Percentiles rank a stretch among this genome's conserved stretches.
Evolutionary conservation across 192 early-diverging fungal genomes (phyloP).

Genomic region (Backusella macrospora): DNA sequence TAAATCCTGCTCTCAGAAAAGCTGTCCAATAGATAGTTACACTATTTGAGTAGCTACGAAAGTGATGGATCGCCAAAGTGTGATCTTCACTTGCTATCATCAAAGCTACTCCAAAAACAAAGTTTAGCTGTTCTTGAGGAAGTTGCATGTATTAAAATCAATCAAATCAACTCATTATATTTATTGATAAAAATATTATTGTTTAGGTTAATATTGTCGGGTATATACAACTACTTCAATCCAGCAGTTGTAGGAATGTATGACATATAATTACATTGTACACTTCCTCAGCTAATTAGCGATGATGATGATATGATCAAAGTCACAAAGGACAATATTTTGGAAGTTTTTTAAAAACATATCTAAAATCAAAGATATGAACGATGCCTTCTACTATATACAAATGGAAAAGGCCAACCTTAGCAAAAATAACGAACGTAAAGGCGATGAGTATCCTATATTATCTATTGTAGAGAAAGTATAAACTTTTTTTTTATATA

Average conservation of each 20-base stretch:
- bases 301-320: background rate
- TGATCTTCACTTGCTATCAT: background rate
- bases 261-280: background rate
- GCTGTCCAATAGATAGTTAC: background rate
- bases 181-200: background rate
- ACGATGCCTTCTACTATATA: slow-evolving; percentile 2
- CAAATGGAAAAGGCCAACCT: background rate
- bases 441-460: background rate
- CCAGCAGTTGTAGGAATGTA: background rate
- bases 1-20: background rate
- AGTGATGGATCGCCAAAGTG: background rate
- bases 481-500: slow-evolving; percentile 3
- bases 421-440: background rate
- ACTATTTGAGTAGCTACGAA: background rate
- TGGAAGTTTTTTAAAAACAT: too few species aligned
- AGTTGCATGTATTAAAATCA: background rate
- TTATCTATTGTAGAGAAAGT: slow-evolving; percentile 10
- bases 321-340: background rate
- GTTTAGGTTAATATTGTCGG: background rate
- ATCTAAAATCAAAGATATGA: too few species aligned
- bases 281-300: background rate
- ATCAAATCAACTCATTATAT: background rate
- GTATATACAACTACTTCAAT: background rate
- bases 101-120: background rate
- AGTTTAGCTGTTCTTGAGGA: background rate